These are phyloP conservation scores for Medicago lupulina DNA, from an alignment of 306 rosid species.

Conservation along the genomic window DNA sequence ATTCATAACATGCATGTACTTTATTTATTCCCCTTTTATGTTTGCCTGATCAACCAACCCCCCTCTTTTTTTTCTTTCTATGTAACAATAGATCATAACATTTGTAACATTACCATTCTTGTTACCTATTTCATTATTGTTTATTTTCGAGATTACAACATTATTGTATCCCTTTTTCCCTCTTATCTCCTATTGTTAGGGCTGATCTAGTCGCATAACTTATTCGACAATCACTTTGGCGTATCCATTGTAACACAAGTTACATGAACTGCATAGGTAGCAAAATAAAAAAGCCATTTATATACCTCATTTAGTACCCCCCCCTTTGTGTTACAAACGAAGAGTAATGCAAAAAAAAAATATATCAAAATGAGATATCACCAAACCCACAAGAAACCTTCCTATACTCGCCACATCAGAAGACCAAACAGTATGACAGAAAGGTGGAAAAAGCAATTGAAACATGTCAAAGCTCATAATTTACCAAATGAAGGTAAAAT, in stretches of 20 bases:
- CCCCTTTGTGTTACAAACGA: slow-evolving; percentile 23
- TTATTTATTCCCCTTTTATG: slow-evolving; percentile 20
- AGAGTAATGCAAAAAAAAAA: neutral
- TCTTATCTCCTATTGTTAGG: neutral
- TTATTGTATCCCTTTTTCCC: neutral
- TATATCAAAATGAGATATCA: neutral
- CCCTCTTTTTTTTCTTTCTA: neutral
- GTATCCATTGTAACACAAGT: no score
- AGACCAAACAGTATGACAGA: neutral
- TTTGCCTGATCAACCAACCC: no score
- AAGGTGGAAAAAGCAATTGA: no score
- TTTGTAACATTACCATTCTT: slow-evolving; percentile 41
- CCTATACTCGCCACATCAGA: neutral
- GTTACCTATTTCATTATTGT: neutral
- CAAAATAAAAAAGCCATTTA: neutral
- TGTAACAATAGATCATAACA: slow-evolving; percentile 40
- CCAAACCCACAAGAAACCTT: neutral
- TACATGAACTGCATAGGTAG: no score
- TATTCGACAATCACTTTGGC: neutral
- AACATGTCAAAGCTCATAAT: slow-evolving; percentile 10
- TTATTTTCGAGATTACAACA: neutral
- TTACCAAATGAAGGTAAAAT: neutral
- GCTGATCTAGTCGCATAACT: neutral
- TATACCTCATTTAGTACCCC: slow-evolving; percentile 14
- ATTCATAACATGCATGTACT: slow-evolving; percentile 43